A percentile compares a stretch with the other conserved stretches of the same genome.
Evolutionary conservation across 768 basidiomycete species (phyloP).

Genomic region (Mycena venus): DNA sequence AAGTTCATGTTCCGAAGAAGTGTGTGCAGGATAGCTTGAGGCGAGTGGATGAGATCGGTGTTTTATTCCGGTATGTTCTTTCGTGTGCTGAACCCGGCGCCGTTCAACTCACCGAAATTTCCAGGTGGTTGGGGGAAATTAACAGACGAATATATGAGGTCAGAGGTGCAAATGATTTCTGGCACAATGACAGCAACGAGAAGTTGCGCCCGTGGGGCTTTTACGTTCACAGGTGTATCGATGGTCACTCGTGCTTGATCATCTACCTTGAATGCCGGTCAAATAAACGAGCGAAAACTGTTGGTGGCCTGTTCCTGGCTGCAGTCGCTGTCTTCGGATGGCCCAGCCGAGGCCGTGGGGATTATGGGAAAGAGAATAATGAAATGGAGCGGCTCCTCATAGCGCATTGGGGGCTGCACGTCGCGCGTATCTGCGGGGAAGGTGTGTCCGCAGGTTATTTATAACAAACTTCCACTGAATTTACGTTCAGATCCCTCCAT

Average conservation of each 20-base stretch:
- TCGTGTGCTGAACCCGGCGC: too few relatives aligned
- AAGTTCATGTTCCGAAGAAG: background rate
- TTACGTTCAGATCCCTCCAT: conserved; percentile 36
- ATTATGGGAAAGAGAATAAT: background rate
- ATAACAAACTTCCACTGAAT: background rate
- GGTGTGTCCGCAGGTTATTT: background rate
- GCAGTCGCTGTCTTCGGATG: background rate
- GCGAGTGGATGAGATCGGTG: background rate
- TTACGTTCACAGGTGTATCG: background rate
- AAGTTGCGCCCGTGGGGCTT: conserved; percentile 5
- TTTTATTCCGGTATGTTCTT: background rate
- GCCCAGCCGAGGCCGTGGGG: background rate
- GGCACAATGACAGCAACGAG: conserved; percentile 4
- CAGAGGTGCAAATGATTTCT: background rate
- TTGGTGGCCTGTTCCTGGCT: background rate
- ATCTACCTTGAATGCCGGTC: too few relatives aligned
- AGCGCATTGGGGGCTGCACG: background rate
- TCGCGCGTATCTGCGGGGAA: background rate
- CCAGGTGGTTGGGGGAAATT: background rate
- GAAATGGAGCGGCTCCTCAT: background rate
- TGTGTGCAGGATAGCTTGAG: conserved; percentile 2
- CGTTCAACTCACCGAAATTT: background rate
- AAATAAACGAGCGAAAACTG: background rate
- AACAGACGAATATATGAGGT: background rate
- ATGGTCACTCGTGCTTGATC: too few relatives aligned